Base-by-base conservation (phyloP, 257 asterid genomes). In the Prunella vulgaris region DNA sequence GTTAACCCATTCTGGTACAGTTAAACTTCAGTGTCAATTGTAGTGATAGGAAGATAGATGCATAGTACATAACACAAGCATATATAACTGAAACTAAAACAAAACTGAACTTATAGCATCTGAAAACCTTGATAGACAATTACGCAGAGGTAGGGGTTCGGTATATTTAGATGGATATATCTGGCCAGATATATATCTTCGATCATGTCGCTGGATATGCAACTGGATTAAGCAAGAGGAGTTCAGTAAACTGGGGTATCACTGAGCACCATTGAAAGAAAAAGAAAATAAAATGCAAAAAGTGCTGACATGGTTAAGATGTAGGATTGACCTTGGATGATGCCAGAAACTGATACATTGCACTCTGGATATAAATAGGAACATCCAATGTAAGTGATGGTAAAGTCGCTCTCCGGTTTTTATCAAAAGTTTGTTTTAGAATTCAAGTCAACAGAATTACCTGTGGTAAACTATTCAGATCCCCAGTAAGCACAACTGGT, bases 381-480 rank as follows among this genome's bases (percentile, higher is more conserved):
- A 70, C 75, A 53, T 67, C 59, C 67, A 48, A 76, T 71, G 72
- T 67, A 44, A 73, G 71, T 25, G 64, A 66, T 49, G 59, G 32
- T 30, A 3, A 52, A 60, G n/a, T 17, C 54, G 60, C 62, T 63
- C 62, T 63, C 68, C 7, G 37, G 38, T 42, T 73, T 7, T 66
- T 37, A 60, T 27, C 17, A 30, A 48, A 60, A 57, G 66, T 27
- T 32, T 15, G 33, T 46, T 64, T 66, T 17, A 18, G 38, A 63
- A 65, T 68, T 20, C 64, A 38, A 64, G 59, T 35, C 4, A 35
- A 42, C 15, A 68, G 66, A 70, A 66, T 71, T 64, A 87, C 96
- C 90, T 81, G 88, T 25, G 97, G 97, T 72, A 86, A 73, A 75
- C 91, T 85, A 79, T 92, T 92, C 8, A 89, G 69, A 75, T 89